Conservation (phyloP, 2,329 filamentous ascomycete genomes). For the Neurospora sp. region DNA sequence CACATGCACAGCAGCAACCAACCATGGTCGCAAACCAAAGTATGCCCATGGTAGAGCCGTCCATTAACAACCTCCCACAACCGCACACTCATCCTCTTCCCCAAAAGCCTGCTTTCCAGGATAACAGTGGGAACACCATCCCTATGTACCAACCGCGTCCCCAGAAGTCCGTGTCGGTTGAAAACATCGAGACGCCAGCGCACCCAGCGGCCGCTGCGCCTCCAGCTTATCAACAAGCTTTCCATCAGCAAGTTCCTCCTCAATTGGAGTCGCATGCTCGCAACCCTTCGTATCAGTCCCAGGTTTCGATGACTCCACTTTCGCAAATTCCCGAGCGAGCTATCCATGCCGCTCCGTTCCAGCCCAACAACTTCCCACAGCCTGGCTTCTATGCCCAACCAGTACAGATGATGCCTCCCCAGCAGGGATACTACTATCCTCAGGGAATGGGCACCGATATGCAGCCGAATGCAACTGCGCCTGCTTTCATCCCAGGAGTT, state of each 20-base stretch:
- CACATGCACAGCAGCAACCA: conserved; percentile 31
- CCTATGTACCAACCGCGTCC: conserved; percentile 92
- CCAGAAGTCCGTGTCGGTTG: conserved; percentile 87
- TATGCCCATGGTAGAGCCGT: conserved; percentile 22
- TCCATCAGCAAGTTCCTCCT: conserved; percentile 86
- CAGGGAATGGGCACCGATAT: conserved; percentile 36
- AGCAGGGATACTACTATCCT: conserved; percentile 61
- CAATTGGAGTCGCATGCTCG: conserved; percentile 60
- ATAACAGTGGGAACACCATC: conserved; percentile 41
- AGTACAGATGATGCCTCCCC: conserved; percentile 48
- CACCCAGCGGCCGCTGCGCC: conserved; percentile 41
- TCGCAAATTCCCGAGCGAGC: conserved; percentile 89
- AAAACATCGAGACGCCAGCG: conserved; percentile 78
- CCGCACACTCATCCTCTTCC: conserved; percentile 49
- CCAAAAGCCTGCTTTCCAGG: conserved; percentile 47
- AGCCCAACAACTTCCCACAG: conserved; percentile 58
- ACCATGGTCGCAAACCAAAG: conserved; percentile 13
- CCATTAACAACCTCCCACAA: conserved; percentile 43
- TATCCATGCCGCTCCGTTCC: conserved; percentile 83
- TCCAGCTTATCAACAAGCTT: conserved; percentile 60
- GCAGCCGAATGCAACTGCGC: conserved; percentile 29
- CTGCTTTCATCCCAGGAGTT: conserved; percentile 46
- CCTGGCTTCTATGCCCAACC: conserved; percentile 47
- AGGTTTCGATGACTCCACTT: conserved; percentile 66
- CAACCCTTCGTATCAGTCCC: conserved; percentile 59